phyloP scores from a whole-genome alignment of 2,329 filamentous ascomycete species.

The Juglanconis juglandina region DNA sequence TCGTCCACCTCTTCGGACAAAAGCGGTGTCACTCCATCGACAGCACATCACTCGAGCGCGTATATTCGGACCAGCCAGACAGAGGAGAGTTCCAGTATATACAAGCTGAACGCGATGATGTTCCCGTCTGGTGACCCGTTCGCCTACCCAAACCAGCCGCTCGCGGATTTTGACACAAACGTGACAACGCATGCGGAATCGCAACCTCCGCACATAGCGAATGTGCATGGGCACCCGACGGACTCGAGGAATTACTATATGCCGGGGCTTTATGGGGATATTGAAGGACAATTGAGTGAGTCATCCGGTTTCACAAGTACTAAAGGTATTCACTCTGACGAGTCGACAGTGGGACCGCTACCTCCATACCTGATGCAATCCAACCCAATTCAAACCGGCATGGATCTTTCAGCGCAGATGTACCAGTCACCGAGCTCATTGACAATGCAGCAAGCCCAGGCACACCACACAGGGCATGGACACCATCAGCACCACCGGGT shows the following conservation, averaged over 20 bases:
- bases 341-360: conserved; percentile 52
- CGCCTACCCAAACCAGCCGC: conserved; percentile 73
- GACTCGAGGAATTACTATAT: conserved; percentile 47
- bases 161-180: conserved; percentile 52
- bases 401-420: conserved; percentile 42
- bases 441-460: conserved; percentile 34
- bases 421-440: conserved; percentile 43
- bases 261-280: conserved; percentile 56
- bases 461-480: conserved; percentile 23
- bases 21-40: conserved; percentile 27
- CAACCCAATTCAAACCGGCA: conserved; percentile 36
- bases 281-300: conserved; percentile 64
- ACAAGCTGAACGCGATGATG: conserved; percentile 75
- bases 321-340: neutral
- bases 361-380: conserved; percentile 67
- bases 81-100: conserved; percentile 39
- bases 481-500: conserved; percentile 34
- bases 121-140: conserved; percentile 76
- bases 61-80: conserved; percentile 25
- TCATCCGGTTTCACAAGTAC: neutral
- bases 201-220: conserved; percentile 31
- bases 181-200: conserved; percentile 29
- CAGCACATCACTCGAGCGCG: conserved; percentile 25
- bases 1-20: conserved; percentile 38
- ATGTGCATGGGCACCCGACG: conserved; percentile 29